Base-by-base conservation (phyloP, 352 stramenopile genomes). In the Phytophthora tubulina region DNA sequence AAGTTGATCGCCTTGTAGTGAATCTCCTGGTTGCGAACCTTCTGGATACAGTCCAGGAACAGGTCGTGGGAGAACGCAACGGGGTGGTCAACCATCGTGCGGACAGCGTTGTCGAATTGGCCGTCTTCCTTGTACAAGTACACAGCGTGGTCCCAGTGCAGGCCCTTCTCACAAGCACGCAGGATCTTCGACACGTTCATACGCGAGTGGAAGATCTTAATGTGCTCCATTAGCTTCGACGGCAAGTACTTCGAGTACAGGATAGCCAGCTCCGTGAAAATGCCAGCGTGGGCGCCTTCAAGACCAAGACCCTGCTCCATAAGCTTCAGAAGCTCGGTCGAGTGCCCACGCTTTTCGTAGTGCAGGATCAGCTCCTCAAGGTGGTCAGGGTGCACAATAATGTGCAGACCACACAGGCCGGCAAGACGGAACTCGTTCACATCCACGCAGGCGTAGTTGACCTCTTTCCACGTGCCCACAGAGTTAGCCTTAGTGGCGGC, bases 1-100 rank as follows among this genome's bases (percentile, higher is more conserved):
- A 99, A 99, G 71, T 97, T 94, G 70, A 99, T 98, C 52, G 98
- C 97, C 84, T 99, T 99, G 97, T 99, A 99, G 88, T 99, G 98
- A 36, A 99, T 97, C 83, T 99, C 98, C 70, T 98, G 94, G 87
- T 99, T 99, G 70, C 98, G 95, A 41, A 99, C 98, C 89, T 99
- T 99, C 65, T 98, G 91, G 73, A 99, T 98, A 73, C 97, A 98
- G 71, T 99, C 98, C 55, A 99, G 84, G 91, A 99, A 99, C 21
- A 99, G 81, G 56, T 99, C 98, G 80, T 99, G 98, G 30, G 98
- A 92, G 78, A 99, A 99, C 15, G 97, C 95, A 53, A 97, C 89
- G 1, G 92, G 88, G 81, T 99, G 97, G 70, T 99, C 98, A 48
- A 99, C 98, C 98, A 99, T 99, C 15, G 97, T 98, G 80, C 98